These are phyloP conservation scores for Aureobasidium musti DNA, from an alignment of 2,329 filamentous ascomycete species.

Conservation along the genomic window DNA sequence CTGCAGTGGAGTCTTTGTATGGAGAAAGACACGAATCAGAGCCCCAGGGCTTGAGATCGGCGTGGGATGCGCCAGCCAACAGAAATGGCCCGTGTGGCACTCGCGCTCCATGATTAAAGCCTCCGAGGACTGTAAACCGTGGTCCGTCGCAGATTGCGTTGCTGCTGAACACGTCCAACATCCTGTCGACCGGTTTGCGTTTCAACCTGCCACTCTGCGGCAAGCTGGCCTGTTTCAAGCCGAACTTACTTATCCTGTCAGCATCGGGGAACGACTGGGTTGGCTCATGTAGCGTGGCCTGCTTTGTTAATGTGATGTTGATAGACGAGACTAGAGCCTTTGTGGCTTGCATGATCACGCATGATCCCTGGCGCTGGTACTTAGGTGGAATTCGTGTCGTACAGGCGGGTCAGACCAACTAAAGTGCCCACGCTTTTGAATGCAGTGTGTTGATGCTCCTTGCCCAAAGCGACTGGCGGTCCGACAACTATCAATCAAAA, in stretches of 20 bases:
- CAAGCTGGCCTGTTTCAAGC: conserved; percentile 16
- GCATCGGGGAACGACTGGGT: background rate
- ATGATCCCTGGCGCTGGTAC: conserved; percentile 18
- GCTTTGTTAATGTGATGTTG: conserved; percentile 25
- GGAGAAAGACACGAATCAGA: conserved; percentile 22
- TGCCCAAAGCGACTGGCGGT: background rate
- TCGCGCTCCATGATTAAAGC: background rate
- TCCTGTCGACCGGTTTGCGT: background rate
- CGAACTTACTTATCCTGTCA: background rate
- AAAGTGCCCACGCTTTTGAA: background rate
- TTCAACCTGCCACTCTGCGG: background rate
- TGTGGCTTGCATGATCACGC: conserved; percentile 28
- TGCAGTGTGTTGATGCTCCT: background rate
- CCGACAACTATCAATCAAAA: conserved; percentile 1
- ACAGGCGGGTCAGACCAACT: conserved; percentile 12
- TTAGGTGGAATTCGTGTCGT: conserved; percentile 21
- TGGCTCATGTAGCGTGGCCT: background rate
- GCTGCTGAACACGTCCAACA: conserved; percentile 12
- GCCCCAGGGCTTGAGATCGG: conserved; percentile 18
- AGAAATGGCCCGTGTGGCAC: conserved; percentile 23
- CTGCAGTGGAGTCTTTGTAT: conserved; percentile 23
- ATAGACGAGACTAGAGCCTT: conserved; percentile 23
- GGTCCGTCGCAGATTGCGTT: background rate
- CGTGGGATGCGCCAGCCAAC: conserved; percentile 21
- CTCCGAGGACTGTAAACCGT: conserved; percentile 7